phyloP scores from a whole-genome alignment of 2,329 filamentous ascomycete genomes.

The Bipolaris oryzae region DNA sequence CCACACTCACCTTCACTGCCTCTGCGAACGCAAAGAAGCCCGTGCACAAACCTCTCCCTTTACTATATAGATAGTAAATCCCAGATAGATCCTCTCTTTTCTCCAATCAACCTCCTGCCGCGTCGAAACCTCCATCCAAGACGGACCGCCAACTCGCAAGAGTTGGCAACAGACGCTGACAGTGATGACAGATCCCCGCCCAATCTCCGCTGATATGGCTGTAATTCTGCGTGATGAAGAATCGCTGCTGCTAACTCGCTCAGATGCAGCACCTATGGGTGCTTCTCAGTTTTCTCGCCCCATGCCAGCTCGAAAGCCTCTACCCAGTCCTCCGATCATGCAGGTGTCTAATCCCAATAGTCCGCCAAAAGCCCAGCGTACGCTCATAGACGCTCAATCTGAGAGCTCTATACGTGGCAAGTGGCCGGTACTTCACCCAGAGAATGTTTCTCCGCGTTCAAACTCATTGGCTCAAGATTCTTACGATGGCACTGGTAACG shows the following conservation, averaged over 20 bases:
- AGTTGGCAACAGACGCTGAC: slow-evolving; percentile 7
- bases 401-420: slow-evolving; percentile 33
- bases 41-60: slow-evolving; percentile 2
- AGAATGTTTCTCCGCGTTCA: slow-evolving; percentile 26
- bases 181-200: slow-evolving; percentile 8
- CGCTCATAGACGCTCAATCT: slow-evolving; percentile 50
- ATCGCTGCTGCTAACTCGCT: slow-evolving; percentile 2
- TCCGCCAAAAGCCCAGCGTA: slow-evolving; percentile 46
- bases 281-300: slow-evolving; percentile 41
- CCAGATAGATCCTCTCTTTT: background rate
- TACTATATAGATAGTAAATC: slow-evolving; percentile 5
- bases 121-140: background rate
- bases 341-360: slow-evolving; percentile 38
- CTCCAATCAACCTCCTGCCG: background rate
- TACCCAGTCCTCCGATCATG: slow-evolving; percentile 48
- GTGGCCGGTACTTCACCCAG: slow-evolving; percentile 39
- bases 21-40: background rate
- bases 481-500: slow-evolving; percentile 11
- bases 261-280: slow-evolving; percentile 10
- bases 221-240: slow-evolving; percentile 16
- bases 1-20: slow-evolving; percentile 19
- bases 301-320: slow-evolving; percentile 43
- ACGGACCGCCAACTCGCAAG: slow-evolving; percentile 11
- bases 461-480: slow-evolving; percentile 6
- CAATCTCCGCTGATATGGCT: slow-evolving; percentile 14